A percentile compares a stretch with the other conserved stretches of the same genome.
Conservation (phyloP, 805 yeast genomes). For the Peterozyma toletana region DNA sequence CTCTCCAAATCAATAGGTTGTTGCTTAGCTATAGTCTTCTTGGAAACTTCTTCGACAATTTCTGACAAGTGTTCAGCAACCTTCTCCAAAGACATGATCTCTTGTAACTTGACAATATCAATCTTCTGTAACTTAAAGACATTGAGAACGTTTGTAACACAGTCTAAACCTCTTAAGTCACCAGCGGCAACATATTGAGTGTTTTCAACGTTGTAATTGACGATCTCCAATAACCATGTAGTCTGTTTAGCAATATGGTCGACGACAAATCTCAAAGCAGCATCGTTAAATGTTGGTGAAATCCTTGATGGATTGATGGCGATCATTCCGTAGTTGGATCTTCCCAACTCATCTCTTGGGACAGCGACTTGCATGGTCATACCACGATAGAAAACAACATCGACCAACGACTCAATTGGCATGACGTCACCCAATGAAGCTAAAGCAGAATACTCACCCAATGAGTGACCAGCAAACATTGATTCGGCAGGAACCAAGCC, state of each 20-base stretch:
- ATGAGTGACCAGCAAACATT: conserved; percentile 97
- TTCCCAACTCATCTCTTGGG: conserved; percentile 90
- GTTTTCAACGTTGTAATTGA: conserved; percentile 96
- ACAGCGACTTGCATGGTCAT: conserved; percentile 99
- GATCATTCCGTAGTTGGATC: conserved; percentile 99
- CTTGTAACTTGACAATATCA: conserved; percentile 83
- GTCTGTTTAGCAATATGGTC: conserved; percentile 80
- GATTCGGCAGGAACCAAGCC: conserved; percentile 92
- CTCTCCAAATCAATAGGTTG: conserved; percentile 97
- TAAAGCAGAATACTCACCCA: conserved; percentile 98
- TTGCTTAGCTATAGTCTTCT: conserved; percentile 76
- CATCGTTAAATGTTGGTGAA: conserved; percentile 80
- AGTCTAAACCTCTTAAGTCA: conserved; percentile 91
- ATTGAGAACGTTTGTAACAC: conserved; percentile 88
- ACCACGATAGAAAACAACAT: conserved; percentile 98
- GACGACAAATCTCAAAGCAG: conserved; percentile 91
- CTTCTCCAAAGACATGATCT: conserved; percentile 74
- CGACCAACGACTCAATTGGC: conserved; percentile 97
- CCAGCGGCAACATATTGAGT: conserved; percentile 99
- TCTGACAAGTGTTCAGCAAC: conserved; percentile 84
- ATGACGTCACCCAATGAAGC: conserved; percentile 96
- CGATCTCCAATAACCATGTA: conserved; percentile 94
- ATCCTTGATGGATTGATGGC: conserved; percentile 97
- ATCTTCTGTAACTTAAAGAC: conserved; percentile 91
- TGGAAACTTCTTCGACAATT: conserved; percentile 80